Conservation (phyloP, 805 yeast genomes). For the Myxozyma nipponensis region DNA sequence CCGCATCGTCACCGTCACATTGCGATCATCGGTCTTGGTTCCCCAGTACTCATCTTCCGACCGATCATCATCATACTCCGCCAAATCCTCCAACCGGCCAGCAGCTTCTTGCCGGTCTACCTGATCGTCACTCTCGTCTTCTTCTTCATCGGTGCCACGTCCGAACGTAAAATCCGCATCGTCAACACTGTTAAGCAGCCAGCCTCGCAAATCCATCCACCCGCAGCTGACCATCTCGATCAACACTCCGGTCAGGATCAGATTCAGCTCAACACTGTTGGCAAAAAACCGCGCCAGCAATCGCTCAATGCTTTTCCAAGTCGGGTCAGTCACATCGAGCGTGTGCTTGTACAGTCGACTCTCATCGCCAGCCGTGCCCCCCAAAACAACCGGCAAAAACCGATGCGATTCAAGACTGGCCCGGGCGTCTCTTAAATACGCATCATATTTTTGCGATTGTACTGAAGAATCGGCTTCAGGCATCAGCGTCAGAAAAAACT, state of each 20-base stretch:
- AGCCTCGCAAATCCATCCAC: conserved; percentile 30
- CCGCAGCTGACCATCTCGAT: conserved; percentile 30
- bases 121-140: conserved; percentile 5
- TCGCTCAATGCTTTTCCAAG: conserved; percentile 10
- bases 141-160: conserved; percentile 3
- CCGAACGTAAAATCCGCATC: conserved; percentile 18
- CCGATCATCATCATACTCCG: conserved; percentile 11
- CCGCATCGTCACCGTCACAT: conserved; percentile 5
- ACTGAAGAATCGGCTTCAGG: conserved; percentile 5
- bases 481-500: conserved; percentile 15
- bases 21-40: conserved; percentile 6
- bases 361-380: no score
- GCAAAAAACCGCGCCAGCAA: conserved; percentile 26
- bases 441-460: conserved; percentile 18
- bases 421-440: conserved; percentile 25
- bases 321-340: conserved; percentile 12
- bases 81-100: neutral
- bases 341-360: conserved; percentile 8
- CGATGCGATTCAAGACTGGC: conserved; percentile 21
- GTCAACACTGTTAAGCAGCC: conserved; percentile 23
- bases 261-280: conserved; percentile 32
- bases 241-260: conserved; percentile 30
- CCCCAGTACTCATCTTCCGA: conserved; percentile 26
- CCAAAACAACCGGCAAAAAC: conserved; percentile 16
- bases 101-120: neutral